Evolutionary conservation across 116 monocot species (phyloP), one percentile per base, ranked within the genome.

Genomic region (Thalassia testudinum): DNA sequence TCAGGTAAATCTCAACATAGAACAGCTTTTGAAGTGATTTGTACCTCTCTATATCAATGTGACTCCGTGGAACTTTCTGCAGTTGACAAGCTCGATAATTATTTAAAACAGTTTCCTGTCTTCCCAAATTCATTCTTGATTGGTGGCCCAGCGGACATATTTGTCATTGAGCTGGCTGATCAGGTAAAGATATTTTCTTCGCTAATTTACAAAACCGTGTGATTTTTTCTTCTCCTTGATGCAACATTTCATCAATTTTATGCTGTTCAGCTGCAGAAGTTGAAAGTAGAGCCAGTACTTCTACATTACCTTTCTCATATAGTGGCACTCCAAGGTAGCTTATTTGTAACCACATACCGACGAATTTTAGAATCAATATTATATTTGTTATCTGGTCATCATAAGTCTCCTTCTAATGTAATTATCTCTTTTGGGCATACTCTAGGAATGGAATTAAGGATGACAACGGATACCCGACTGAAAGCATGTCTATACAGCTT

Each of bases 201-300:
- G 30, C 30, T 34, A 34, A 10, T 3, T 34, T 10, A 5, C 10
- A 34, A 10, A 34, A 3, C 30, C 30, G 10, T 34, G 30, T 34
- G 30, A 5, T 34, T 34, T 34, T 34, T 34, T 34, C 30, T 5
- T 34, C 10, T 3, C 30, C 3, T 34, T 34, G 30, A 34, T 5
- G 30, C 3, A 3, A 10, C 10, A 3, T 5, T 5, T 34, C 10
- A 10, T 34, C 6, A 5, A 34, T 34, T 5, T 5, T 34, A 10
- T 34, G 30, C 10, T 3, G 6, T 34, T 34, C 74, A 97, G 95
- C 79, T 88, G 70, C 95, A 88, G 53, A 97, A 97, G 65, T 50
- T 97, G 54, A 97, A 97, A 77, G 79, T 97, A 42, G 95, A 97
- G 60, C 95, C 95, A 1, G 95, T 85, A 11, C 79, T 97, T 59